These are phyloP conservation scores for Globisporangium megalacanthum DNA, from an alignment of 352 stramenopile genomes.

Conservation along the genomic window DNA sequence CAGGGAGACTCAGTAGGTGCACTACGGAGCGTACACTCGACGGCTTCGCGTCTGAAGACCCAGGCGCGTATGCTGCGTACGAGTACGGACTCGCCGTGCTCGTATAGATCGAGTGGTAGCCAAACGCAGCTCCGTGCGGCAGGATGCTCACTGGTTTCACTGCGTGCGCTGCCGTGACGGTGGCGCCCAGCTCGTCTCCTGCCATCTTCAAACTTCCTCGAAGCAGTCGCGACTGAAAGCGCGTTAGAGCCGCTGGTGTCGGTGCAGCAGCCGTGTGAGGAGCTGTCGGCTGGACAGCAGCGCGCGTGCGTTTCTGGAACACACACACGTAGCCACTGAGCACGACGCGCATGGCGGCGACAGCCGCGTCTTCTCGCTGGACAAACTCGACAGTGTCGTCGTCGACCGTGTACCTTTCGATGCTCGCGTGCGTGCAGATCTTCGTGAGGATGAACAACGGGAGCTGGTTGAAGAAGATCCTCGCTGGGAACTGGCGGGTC, in stretches of 20 bases:
- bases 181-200: not conserved
- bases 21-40: not conserved
- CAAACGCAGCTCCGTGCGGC: constrained; percentile 27
- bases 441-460: constrained; percentile 21
- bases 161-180: constrained; percentile 1
- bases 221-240: constrained; percentile 29
- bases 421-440: constrained; percentile 24
- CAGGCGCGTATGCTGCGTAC: constrained; percentile 27
- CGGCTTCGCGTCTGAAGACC: not conserved
- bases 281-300: not conserved
- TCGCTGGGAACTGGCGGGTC: constrained; percentile 19
- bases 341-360: constrained; percentile 28
- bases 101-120: constrained; percentile 36
- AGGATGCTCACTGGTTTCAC: constrained; percentile 35
- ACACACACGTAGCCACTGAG: constrained; percentile 38
- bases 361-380: constrained; percentile 26
- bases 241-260: constrained; percentile 17
- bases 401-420: constrained; percentile 23
- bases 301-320: constrained; percentile 25
- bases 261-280: constrained; percentile 3
- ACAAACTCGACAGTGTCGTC: constrained; percentile 27
- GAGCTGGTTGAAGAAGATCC: constrained; percentile 37
- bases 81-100: constrained; percentile 28
- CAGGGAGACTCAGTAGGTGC: constrained; percentile 26
- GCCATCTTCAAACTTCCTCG: constrained; percentile 7